Evolutionary conservation across 2,329 filamentous ascomycete genomes (phyloP), one percentile per base, ranked within the genome.

Genomic region (Penicillium sp.): DNA sequence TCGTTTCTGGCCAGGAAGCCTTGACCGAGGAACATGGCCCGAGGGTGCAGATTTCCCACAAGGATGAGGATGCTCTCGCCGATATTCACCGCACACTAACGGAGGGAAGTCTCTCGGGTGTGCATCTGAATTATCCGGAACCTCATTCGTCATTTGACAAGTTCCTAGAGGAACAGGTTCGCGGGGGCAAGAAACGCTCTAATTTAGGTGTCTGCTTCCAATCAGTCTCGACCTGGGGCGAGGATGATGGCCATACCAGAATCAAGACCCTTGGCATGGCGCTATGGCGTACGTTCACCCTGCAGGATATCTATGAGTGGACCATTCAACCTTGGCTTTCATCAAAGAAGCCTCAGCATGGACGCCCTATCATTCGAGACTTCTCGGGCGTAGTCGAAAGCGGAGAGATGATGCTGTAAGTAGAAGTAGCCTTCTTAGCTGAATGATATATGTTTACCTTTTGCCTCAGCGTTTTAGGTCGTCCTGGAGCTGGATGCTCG

Each of bases 191-290:
- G 42, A 86, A 86, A 0, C 79, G 82, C 8, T 89, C 90, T 69
- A 87, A 85, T 62, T 82, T 91, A 4, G 88, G 88, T 2, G 85
- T 91, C 1, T 76, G 89, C 6, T 91, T 86, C 74, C 87, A 85
- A 69, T 79, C 87, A 54, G 75, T 91, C 42, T 88, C 83, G 0
- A 87, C 90, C 16, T 85, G 86, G 70, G 88, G 87, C 12, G 74
- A 83, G 9, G 85, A 82, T 6, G 81, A 80, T 33, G 84, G 81
- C 1, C 76, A 85, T 2, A 79, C 80, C 0, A 84, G 85, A 58
- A 85, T 88, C 18, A 82, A 83, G 58, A 89, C 86, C 0, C 70
- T 91, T 0, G 87, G 86, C 0, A 81, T 86, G 47, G 87, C 88
- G 1, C 76, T 91, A 26, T 64, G 89, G 33, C 86, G 87, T n/a